phyloP scores from a whole-genome alignment of 495 filamentous ascomycete genomes.

The Cercophora newfieldiana region DNA sequence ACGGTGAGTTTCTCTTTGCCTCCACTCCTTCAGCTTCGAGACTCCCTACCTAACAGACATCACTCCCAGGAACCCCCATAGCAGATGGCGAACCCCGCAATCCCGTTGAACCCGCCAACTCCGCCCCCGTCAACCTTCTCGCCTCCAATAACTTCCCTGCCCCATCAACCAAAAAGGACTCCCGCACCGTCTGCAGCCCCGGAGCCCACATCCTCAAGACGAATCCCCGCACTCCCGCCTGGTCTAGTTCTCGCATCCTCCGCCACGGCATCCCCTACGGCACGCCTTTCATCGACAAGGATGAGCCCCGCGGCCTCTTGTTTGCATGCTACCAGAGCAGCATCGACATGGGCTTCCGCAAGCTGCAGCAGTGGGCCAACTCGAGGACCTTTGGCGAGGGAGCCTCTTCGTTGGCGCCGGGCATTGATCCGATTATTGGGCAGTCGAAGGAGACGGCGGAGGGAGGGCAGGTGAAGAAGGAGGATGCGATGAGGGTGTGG shows the following conservation, averaged over 20 bases:
- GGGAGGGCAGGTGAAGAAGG: no score
- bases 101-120: neutral
- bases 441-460: neutral
- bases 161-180: no score
- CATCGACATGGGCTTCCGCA: slow-evolving; percentile 1
- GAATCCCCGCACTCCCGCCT: neutral
- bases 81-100: neutral
- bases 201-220: slow-evolving; percentile 13
- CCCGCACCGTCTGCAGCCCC: neutral
- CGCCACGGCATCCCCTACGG: slow-evolving; percentile 11
- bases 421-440: neutral
- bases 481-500: no score
- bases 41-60: no score
- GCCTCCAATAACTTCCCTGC: no score
- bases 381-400: neutral
- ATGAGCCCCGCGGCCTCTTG: slow-evolving; percentile 3
- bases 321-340: slow-evolving; percentile 13
- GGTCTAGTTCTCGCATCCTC: neutral
- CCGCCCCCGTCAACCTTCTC: neutral
- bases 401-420: neutral
- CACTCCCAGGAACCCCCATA: no score
- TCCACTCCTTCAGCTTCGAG: no score
- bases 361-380: slow-evolving; percentile 1
- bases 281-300: neutral
- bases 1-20: no score